Base-by-base conservation (phyloP, 371 early-diverging fungal species). In the Mucor irregularis region DNA sequence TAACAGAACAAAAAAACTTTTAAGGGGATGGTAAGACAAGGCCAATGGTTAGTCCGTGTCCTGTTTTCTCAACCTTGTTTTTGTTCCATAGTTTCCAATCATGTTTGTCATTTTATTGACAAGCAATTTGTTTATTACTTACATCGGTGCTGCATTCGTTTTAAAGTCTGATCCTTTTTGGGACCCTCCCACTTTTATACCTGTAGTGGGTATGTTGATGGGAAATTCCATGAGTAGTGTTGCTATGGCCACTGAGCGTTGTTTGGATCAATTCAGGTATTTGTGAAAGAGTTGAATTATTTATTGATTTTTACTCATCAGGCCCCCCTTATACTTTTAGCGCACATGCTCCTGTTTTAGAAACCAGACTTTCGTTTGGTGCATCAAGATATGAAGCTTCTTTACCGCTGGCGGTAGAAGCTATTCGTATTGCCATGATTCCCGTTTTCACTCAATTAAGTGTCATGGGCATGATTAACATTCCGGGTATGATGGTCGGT, bases 401-500 rank as follows among this genome's bases (percentile, higher is more conserved):
- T 24, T 76, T 80, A 19, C 93, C 94, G 0, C 71, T 93, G 26
- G 88, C 88, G 2, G 68, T 84, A 2, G 90, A 91, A 16, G 82
- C 92, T 2, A 83, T 93, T 50, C 74, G 88, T 17, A 62, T 83
- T 5, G 92, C 92, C 19, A 67, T 94, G 65, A 52, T 93, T 37
- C 95, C 95, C 2, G 83, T 88, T 0, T 82, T 95, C 35, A 92
- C 91, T 58, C 81, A 84, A 17, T 86, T 93, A 85, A 81, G 89
- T 57, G 86, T 92, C 35, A 90, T 91, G 62, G 95, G 94, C 2
- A 71, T 94, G 61, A 90, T 94, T 29, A 90, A 91, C 33, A 94
- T 94, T 45, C 95, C 95, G 0, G 94, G 92, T 21, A 87, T 90
- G 82, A 94, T 94, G 95, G 90, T 90, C 0, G 95, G 95, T 44